phyloP scores from a whole-genome alignment of 257 asterid genomes.

The Gentiana dahurica region DNA sequence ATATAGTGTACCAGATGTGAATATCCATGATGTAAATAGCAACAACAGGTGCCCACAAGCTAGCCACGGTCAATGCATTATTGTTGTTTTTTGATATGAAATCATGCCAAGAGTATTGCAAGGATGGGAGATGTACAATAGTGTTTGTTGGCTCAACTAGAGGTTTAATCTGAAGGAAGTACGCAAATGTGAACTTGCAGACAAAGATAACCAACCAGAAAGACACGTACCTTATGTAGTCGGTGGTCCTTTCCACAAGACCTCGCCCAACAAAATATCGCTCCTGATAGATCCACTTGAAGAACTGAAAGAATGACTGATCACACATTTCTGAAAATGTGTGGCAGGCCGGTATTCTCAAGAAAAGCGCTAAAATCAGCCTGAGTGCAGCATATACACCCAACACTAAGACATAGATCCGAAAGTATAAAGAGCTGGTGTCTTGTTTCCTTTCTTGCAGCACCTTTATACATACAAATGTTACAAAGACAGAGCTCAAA shows the following conservation, averaged over 20 bases:
- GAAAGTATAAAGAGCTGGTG: slow-evolving; percentile 68
- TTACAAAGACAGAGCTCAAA: slow-evolving; percentile 56
- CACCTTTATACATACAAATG: slow-evolving; percentile 64
- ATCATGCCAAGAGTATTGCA: slow-evolving; percentile 89
- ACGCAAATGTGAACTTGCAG: slow-evolving; percentile 88
- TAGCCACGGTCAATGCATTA: slow-evolving; percentile 57
- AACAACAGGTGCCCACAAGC: slow-evolving; percentile 95
- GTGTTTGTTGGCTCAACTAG: slow-evolving; percentile 64
- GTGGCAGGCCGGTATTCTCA: slow-evolving; percentile 81
- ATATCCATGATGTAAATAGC: slow-evolving; percentile 95
- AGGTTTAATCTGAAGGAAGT: slow-evolving; percentile 95
- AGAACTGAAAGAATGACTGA: slow-evolving; percentile 92
- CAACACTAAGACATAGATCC: slow-evolving; percentile 80
- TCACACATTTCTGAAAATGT: slow-evolving; percentile 76
- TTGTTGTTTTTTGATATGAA: slow-evolving; percentile 58
- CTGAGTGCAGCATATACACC: slow-evolving; percentile 89
- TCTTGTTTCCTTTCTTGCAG: slow-evolving; percentile 49
- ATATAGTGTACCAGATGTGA: slow-evolving; percentile 83
- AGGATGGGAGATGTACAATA: slow-evolving; percentile 35
- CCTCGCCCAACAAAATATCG: slow-evolving; percentile 99
- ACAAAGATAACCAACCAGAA: slow-evolving; percentile 90
- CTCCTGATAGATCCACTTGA: slow-evolving; percentile 99
- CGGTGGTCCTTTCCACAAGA: slow-evolving; percentile 82
- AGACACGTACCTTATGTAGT: slow-evolving; percentile 81
- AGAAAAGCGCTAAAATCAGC: slow-evolving; percentile 55